Conservation (phyloP, 1,284 basidiomycete genomes). For the Cryptococcus maquisensis region DNA sequence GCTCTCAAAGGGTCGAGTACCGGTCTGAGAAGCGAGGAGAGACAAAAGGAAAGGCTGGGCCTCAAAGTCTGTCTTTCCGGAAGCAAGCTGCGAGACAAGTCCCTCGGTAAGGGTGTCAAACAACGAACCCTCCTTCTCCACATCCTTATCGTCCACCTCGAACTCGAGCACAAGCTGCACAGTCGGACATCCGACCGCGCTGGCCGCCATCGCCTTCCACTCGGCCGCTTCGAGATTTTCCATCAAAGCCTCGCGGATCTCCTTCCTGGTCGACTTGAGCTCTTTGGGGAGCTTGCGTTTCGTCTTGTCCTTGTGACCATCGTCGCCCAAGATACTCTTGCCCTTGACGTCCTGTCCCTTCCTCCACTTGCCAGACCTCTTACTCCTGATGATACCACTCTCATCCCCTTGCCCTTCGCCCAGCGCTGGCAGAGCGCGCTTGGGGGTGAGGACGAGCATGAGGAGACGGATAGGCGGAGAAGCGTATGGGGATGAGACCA, state of each 20-base stretch:
- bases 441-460: constrained; percentile 63
- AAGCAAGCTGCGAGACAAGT: not conserved
- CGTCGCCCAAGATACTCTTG: constrained; percentile 45
- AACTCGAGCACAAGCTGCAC: constrained; percentile 74
- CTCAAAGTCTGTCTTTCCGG: constrained; percentile 1
- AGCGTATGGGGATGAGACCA: constrained; percentile 76
- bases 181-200: constrained; percentile 74
- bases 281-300: constrained; percentile 51
- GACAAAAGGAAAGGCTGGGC: constrained; percentile 56
- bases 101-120: constrained; percentile 78
- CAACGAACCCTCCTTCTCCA: constrained; percentile 63
- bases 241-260: constrained; percentile 58
- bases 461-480: constrained; percentile 81
- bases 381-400: constrained; percentile 40
- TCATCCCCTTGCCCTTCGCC: constrained; percentile 23
- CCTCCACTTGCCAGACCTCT: constrained; percentile 45
- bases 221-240: constrained; percentile 64
- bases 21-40: constrained; percentile 73
- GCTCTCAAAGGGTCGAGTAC: constrained; percentile 80
- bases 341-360: constrained; percentile 44
- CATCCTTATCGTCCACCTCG: constrained; percentile 63
- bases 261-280: constrained; percentile 55
- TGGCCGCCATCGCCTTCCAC: constrained; percentile 72
- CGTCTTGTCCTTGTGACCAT: not conserved
- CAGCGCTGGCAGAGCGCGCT: constrained; percentile 51